Percentiles rank a stretch among this genome's conserved stretches.
Conservation (phyloP, 202 grass and related monocot genomes). For the Schoenoplectus tabernaemontani region DNA sequence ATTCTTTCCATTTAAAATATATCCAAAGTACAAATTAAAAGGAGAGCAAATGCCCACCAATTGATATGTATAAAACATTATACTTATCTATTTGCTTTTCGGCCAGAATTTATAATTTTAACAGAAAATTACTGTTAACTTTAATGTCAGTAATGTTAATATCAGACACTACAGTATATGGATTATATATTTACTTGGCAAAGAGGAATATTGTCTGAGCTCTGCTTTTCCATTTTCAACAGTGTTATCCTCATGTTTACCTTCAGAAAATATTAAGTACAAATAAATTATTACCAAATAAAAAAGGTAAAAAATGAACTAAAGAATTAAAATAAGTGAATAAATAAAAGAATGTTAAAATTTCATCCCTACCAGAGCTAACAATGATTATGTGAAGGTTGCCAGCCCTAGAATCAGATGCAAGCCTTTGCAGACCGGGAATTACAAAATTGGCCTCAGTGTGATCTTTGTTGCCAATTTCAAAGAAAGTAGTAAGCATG, state of each 20-base stretch:
- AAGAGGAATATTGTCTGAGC: constrained; percentile 27
- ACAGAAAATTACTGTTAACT: background rate
- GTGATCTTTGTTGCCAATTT: constrained; percentile 44
- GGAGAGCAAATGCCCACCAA: background rate
- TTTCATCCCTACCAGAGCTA: constrained; percentile 45
- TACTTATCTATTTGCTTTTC: background rate
- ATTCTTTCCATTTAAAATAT: background rate
- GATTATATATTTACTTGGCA: constrained; percentile 48
- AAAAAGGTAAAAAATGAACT: constrained; percentile 22
- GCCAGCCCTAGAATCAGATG: constrained; percentile 43
- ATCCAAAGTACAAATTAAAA: background rate
- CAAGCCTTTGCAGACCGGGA: constrained; percentile 51
- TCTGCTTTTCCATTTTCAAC: constrained; percentile 39
- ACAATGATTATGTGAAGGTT: constrained; percentile 66
- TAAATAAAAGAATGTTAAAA: constrained; percentile 10
- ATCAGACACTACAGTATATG: constrained; percentile 10
- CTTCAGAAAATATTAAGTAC: constrained; percentile 27
- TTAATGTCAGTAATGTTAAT: background rate
- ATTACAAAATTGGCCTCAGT: constrained; percentile 68
- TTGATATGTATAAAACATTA: background rate
- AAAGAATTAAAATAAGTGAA: background rate
- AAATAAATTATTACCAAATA: constrained; percentile 24
- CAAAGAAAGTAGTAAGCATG: constrained; percentile 45
- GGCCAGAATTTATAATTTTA: background rate
- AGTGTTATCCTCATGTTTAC: constrained; percentile 32